A percentile compares a stretch with the other conserved stretches of the same genome.
Conservation (phyloP, 306 rosid species). For the Pueraria montana region DNA sequence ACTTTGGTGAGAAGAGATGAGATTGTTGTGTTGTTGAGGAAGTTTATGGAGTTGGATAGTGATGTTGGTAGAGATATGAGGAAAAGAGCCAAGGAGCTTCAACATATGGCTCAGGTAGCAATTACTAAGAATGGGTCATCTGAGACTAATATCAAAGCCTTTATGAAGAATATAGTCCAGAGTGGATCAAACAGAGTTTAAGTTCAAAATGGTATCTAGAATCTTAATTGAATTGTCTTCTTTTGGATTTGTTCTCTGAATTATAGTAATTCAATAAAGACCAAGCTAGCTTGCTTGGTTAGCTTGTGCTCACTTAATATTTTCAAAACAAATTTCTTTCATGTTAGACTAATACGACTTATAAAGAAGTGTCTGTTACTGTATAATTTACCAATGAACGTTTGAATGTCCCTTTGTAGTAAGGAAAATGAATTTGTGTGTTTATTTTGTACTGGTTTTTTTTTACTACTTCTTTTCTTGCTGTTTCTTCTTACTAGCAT, state of each 20-base stretch:
- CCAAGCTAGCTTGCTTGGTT: no score
- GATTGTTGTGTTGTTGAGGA: conserved; percentile 50
- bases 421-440: neutral
- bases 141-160: conserved; percentile 42
- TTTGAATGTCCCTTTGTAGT: neutral
- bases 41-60: conserved; percentile 56
- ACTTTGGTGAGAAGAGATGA: conserved; percentile 54
- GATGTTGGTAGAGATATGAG: conserved; percentile 53
- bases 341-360: neutral
- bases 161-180: conserved; percentile 42
- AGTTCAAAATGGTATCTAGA: conserved; percentile 4
- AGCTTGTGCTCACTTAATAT: neutral
- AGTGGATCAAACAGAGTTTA: conserved; percentile 7
- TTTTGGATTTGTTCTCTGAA: neutral
- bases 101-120: conserved; percentile 45
- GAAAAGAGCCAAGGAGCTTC: conserved; percentile 51
- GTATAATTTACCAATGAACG: no score
- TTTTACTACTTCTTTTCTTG: no score
- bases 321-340: conserved; percentile 2
- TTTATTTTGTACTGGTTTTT: neutral
- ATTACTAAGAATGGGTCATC: conserved; percentile 57
- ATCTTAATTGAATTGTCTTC: neutral
- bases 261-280: neutral
- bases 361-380: no score
- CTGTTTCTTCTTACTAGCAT: neutral